Conservation (phyloP, 1,284 basidiomycete species). For the Trichosporon inkin region DNA sequence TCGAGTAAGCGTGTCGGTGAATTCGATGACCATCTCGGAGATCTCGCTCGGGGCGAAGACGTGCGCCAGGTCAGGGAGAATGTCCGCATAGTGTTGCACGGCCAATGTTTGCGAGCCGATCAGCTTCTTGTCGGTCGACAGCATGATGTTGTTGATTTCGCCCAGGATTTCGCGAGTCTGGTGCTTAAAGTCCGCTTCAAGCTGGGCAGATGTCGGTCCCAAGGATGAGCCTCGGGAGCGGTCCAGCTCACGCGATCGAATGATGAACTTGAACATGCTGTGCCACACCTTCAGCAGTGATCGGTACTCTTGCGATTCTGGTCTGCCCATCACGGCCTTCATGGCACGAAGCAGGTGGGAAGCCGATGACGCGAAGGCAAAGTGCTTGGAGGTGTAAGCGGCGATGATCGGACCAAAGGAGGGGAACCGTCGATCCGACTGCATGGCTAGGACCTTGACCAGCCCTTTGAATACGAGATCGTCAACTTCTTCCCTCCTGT, state of each 20-base stretch:
- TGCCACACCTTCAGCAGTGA: slow-evolving; percentile 92
- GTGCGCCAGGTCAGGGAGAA: slow-evolving; percentile 78
- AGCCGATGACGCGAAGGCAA: slow-evolving; percentile 70
- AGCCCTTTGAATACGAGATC: slow-evolving; percentile 83
- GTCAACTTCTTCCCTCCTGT: slow-evolving; percentile 67
- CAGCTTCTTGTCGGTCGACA: slow-evolving; percentile 67
- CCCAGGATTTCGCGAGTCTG: slow-evolving; percentile 70
- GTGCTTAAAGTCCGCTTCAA: slow-evolving; percentile 78
- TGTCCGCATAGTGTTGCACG: slow-evolving; percentile 88
- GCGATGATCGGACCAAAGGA: slow-evolving; percentile 92
- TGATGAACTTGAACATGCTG: slow-evolving; percentile 91
- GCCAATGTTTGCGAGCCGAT: slow-evolving; percentile 94
- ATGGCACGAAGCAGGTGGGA: slow-evolving; percentile 80
- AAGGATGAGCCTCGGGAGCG: slow-evolving; percentile 71
- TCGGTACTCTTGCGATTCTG: slow-evolving; percentile 70
- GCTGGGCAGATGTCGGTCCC: slow-evolving; percentile 76
- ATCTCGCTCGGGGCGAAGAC: slow-evolving; percentile 76
- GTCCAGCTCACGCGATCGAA: slow-evolving; percentile 80
- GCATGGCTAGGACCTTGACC: slow-evolving; percentile 82
- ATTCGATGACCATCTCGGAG: slow-evolving; percentile 73
- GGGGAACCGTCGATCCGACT: slow-evolving; percentile 90
- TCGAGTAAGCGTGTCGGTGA: slow-evolving; percentile 75
- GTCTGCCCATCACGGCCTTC: slow-evolving; percentile 73
- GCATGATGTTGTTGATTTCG: slow-evolving; percentile 87
- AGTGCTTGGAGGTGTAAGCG: slow-evolving; percentile 87